Base-by-base conservation (phyloP, 176 grass and related monocot genomes). In the Rhynchospora tenuis region DNA sequence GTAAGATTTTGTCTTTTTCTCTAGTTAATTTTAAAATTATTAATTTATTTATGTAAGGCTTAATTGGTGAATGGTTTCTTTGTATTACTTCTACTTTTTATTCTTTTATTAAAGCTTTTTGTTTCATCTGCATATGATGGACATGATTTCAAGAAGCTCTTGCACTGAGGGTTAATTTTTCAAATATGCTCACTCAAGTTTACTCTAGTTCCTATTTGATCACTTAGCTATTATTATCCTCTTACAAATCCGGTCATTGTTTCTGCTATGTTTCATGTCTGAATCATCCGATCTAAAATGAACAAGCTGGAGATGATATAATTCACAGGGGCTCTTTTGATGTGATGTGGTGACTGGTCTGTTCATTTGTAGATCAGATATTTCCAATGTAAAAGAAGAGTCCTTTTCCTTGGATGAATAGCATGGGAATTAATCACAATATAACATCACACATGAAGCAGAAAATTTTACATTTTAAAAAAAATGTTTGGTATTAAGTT, bases 1-100 rank as follows among this genome's bases (percentile, higher is more conserved):
- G 95, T 91, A 91, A 82, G 86, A 88, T 85, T 59, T 86, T 64
- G n/a, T 38, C 27, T 26, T 45, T 70, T n/a, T 70, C 12, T 42
- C 45, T 48, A 23, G 20, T 26, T 11, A 10, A 74, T 26, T 24
- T 54, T 3, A 74, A 23, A 63, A 81, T 56, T 14, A 48, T 44
- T 23, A 56, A 26, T 61, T 4, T 29, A 31, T 59, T 66, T 33
- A 33, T 75, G 69, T 47, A 29, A 42, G 44, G 20, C 14, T 33
- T n/a, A 77, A 38, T 23, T 83, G 45, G 1, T 86, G 3, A 70
- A 59, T 59, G 43, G 16, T 85, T 85, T 42, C n/a, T 73, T 47
- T 58, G 20, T 75, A 75, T 14, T 73, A 55, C 12, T 52, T 81
- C 56, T 63, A 81, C 19, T 67, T 26, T 46, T 51, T 83, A n/a